Base-by-base conservation (phyloP, 2,329 filamentous ascomycete genomes). In the Xylariaceae sp. region DNA sequence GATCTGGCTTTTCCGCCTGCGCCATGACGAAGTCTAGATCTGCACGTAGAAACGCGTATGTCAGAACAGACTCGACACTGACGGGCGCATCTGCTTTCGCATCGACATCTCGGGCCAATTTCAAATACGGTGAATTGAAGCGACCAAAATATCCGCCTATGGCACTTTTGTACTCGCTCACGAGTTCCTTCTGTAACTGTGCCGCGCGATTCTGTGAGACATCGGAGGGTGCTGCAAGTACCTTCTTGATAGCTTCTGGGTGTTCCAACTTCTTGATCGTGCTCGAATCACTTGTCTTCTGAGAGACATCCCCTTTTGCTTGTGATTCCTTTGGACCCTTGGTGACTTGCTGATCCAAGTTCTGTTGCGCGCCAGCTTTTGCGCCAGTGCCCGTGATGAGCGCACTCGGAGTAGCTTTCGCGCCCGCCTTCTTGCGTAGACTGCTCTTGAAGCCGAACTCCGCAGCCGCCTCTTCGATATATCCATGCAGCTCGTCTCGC, bases 81-180 rank as follows among this genome's bases (percentile, higher is more conserved):
- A 87, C 80, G 11, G 80, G 73, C 11, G 70, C 68, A 37, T 74
- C 70, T 30, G 10, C 76, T 73, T 11, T 73, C 2, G 34, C 17
- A 67, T 71, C 63, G n/a, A 62, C 59, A 42, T 71, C 62, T 50
- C 70, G 68, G 23, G 73, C 66, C 5, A 80, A 64, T 57, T 76
- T 73, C 67, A 96, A 97, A 73, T 89, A 82, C 52, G 89, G 82
- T 0, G 94, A 93, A 66, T 85, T 87, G 77, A 97, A 97, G 49
- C 94, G 86, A 61, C 89, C 85, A 72, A 96, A 99, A 75, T 99
- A 99, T 37, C 94, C 94, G 52, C 94, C 94, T 4, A 99, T 88
- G 0, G 90, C 87, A 61, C 86, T 82, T 71, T 87, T 89, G 85
- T 96, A 99, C 57, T 88, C 83, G 44, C 82, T 77, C 30, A 97